Evolutionary conservation across 805 yeast genomes (phyloP).

Genomic region (Candida wancherniae): DNA sequence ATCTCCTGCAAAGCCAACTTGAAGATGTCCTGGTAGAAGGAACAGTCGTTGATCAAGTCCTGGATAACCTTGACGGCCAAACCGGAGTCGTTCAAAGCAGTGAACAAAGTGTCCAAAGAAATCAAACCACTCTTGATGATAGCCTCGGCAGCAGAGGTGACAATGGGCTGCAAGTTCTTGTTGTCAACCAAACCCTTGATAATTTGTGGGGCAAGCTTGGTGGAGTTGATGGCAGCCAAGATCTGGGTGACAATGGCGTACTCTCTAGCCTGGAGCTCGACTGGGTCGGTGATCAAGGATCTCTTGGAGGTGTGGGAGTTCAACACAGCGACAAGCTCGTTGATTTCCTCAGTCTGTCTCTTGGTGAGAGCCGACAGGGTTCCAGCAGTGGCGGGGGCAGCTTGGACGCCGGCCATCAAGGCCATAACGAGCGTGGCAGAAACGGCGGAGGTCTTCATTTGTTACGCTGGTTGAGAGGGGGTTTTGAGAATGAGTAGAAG

Average conservation of each 20-base stretch:
- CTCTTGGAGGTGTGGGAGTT: constrained; percentile 29
- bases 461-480: constrained; percentile 1
- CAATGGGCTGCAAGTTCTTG: constrained; percentile 26
- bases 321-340: constrained; percentile 25
- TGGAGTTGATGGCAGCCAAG: constrained; percentile 32
- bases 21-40: constrained; percentile 36
- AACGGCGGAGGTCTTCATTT: constrained; percentile 15
- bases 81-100: constrained; percentile 39
- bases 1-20: constrained; percentile 30
- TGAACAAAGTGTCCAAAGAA: constrained; percentile 34
- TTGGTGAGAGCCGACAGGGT: constrained; percentile 8
- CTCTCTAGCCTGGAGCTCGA: constrained; percentile 34
- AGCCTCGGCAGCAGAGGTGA: constrained; percentile 24
- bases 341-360: constrained; percentile 20
- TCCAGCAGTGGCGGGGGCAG: constrained; percentile 17
- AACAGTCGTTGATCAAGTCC: constrained; percentile 34
- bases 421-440: constrained; percentile 16
- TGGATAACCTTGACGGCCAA: constrained; percentile 34
- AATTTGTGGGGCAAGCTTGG: constrained; percentile 34
- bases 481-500: background rate
- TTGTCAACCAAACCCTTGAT: constrained; percentile 31
- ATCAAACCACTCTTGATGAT: constrained; percentile 30
- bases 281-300: constrained; percentile 16
- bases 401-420: constrained; percentile 13
- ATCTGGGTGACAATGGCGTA: constrained; percentile 37